Evolutionary conservation across 495 filamentous ascomycete genomes (phyloP), one percentile per base, ranked within the genome.

Genomic region (Tuber brumale): DNA sequence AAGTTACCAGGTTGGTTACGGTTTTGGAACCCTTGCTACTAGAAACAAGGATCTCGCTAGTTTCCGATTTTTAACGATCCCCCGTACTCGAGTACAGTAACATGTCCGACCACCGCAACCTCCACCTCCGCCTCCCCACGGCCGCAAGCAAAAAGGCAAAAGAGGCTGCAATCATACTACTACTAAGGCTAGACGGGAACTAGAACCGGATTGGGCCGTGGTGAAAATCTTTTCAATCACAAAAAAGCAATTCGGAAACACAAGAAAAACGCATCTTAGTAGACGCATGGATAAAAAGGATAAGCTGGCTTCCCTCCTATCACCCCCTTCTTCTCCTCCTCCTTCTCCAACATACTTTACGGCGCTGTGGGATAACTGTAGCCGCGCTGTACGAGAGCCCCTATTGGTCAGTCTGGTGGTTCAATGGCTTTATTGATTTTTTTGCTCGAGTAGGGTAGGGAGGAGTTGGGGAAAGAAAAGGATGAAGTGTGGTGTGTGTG

Each of bases 161-260:
- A 8, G 4, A 7, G 27, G 57, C 35, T 66, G 57, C 57, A 66
- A 35, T 66, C 57, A 35, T 66, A 35, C n/a, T 61, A 31, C n/a
- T 61, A 61, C 57, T 35, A 7, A 6, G 45, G 10, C 44, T 51
- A 1, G 57, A 35, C 27, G 2, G 1, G 27, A 66, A 66, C 57
- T 66, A 66, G 57, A 35, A 35, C 57, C 6, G 57, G 57, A 35
- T 66, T 66, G 18, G 27, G 57, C 57, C 57, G 1, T 66, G 12
- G 27, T 66, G 57, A 66, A 66, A 66, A 66, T 35, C 57, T 66
- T 66, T 66, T 66, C 57, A 66, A 66, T 7, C 27, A 66, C 10
- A 66, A 27, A 35, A 66, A 66, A 66, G 57, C 27, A 66, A 57
- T 57, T 57, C 48, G 48, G 48, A 57, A 57, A 57, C 48, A 57